Evolutionary conservation across 23 red algal species (phyloP), one percentile per base, ranked within the genome.

Genomic region (Pyropia yezoensis): DNA sequence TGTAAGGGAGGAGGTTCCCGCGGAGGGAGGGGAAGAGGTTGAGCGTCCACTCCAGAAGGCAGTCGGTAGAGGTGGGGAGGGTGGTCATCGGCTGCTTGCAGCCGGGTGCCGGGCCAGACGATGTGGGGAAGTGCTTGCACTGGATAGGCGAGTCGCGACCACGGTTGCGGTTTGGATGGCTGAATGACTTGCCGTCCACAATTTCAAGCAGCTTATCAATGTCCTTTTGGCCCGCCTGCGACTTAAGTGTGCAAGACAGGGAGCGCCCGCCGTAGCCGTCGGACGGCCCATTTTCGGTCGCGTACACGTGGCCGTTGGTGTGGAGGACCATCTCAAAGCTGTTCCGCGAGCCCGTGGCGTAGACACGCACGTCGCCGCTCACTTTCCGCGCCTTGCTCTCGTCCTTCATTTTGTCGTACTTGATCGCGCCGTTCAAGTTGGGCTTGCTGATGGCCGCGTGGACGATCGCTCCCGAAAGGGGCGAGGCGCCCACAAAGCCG

Each of bases 161-260:
- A 34, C 82, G 82, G 63, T 87, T 87, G 33, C 69, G 49, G 65
- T 87, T 87, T 1, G 82, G 62, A 45, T 87, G 71, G 20, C 82
- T 71, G 52, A 65, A 65, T 63, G 60, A 87, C 26, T 72, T 72
- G 27, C 70, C 82, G n/a, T 56, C 45, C 63, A 62, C 51, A 50
- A 87, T 51, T 26, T 51, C 70, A 23, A 62, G 65, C 3, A 87
- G 72, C 26, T 70, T 69, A 26, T 59, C 55, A 15, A 21, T 27
- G 55, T 87, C 82, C 18, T 63, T 70, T 33, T 87, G 64, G 33
- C 62, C 52, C 16, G 33, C 52, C 17, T 54, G 60, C 2, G 56
- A 39, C n/a, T 62, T 57, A 11, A 22, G 52, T 0, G 27, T 22
- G 57, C 82, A 87, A 2, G 71, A 63, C 49, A 59, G 67, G n/a